Evolutionary conservation across 805 yeast species (phyloP).

Genomic region (Suhomyces pyralidae): DNA sequence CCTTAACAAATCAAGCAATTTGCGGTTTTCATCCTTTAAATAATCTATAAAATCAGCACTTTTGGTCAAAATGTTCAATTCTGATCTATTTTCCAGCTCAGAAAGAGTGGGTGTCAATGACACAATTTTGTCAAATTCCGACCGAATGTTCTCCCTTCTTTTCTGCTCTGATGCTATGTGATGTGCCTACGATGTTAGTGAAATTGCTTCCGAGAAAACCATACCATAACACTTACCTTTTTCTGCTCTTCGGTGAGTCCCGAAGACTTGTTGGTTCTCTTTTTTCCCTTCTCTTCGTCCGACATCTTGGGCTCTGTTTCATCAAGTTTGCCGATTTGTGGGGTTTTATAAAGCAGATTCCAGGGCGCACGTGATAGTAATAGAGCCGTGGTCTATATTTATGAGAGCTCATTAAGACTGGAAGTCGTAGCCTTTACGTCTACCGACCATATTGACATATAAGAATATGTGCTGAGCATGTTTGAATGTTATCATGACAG

Average conservation of each 20-base stretch:
- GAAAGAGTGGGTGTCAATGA: constrained; percentile 69
- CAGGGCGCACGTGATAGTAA: neutral
- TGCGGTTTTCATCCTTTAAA: constrained; percentile 48
- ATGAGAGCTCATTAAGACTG: neutral
- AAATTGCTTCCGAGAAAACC: neutral
- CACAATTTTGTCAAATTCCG: constrained; percentile 76
- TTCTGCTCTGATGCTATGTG: constrained; percentile 86
- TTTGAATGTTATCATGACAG: too few relatives aligned
- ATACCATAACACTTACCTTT: constrained; percentile 21
- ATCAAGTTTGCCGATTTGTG: neutral
- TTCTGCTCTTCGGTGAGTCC: constrained; percentile 37
- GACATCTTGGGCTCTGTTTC: constrained; percentile 1
- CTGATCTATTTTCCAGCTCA: constrained; percentile 74
- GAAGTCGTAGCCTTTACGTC: neutral
- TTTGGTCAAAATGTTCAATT: constrained; percentile 68
- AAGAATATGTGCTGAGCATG: neutral
- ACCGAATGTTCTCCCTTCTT: constrained; percentile 79
- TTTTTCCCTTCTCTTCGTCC: constrained; percentile 6
- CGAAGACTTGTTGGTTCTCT: constrained; percentile 23
- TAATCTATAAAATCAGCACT: constrained; percentile 53
- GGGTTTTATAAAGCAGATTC: constrained; percentile 2
- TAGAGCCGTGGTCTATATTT: neutral
- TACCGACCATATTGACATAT: neutral
- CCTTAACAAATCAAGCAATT: constrained; percentile 41
- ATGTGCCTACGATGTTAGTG: constrained; percentile 47